Evolutionary conservation across 352 stramenopile genomes (phyloP), one percentile per base, ranked within the genome.

Genomic region (Phytophthora hybrid): DNA sequence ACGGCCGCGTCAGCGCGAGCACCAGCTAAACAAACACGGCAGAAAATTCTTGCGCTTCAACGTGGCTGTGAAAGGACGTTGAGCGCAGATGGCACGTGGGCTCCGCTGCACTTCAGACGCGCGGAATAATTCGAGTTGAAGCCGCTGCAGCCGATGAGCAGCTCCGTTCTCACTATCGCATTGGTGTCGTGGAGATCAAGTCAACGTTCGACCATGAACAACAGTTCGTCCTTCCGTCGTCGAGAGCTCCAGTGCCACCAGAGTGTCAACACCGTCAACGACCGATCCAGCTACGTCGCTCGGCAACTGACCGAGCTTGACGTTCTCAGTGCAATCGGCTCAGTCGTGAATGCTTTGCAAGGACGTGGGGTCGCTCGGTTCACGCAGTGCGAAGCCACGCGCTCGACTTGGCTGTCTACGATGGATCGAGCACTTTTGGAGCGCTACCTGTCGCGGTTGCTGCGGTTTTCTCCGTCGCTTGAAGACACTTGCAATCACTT

Each of bases 21-120:
- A 16, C 41, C 8, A 16, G n/a, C 39, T n/a, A 21, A 9, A 29
- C 44, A 51, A 21, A 16, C 53, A 64, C 63, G 54, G 31, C 54
- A 32, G 63, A 63, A 69, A 69, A 21, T 69, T 69, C 63, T 69
- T 69, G 63, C 53, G 63, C 63, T 69, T 69, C 63, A 69, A 69
- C 63, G 63, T 69, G 63, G 63, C n/a, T 56, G 53, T 69, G 39
- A 69, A 58, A 39, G 53, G 63, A 63, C 63, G 63, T 63, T 54
- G 47, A 54, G 47, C 26, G 31, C 59, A 66, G 59, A 34, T 66
- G 58, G 58, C 58, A 64, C 39, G 61, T 69, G 63, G 37, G 52
- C 60, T 67, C 47, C 60, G 56, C 19, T 67, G 60, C 47, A 67
- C 46, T 67, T 60, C 32, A n/a, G 49, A 52, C 19, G 1, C 21